A percentile compares a stretch with the other conserved stretches of the same genome.
Conservation (phyloP, 1,284 basidiomycete species). For the Cutaneotrichosporon sp. region DNA sequence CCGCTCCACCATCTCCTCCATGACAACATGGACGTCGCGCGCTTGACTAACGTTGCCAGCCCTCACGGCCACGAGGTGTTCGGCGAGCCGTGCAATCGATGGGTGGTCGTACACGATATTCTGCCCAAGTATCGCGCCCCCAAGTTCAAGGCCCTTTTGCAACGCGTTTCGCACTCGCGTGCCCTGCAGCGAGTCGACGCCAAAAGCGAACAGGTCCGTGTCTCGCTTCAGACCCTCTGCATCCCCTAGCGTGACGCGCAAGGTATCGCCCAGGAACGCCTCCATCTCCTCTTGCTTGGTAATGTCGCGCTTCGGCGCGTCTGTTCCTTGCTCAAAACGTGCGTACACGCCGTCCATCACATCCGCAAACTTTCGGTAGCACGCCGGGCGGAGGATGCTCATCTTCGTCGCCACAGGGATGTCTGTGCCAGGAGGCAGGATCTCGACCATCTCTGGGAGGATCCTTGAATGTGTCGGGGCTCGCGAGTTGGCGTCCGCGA, state of each 20-base stretch:
- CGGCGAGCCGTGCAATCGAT: conserved; percentile 38
- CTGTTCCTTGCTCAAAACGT: conserved; percentile 55
- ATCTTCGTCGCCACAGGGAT: conserved; percentile 50
- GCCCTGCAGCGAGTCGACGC: conserved; percentile 62
- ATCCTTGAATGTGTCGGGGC: conserved; percentile 61
- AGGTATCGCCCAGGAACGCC: conserved; percentile 51
- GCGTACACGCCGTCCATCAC: conserved; percentile 58
- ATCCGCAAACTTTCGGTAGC: conserved; percentile 58
- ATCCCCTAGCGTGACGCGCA: conserved; percentile 50
- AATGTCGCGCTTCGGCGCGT: conserved; percentile 50
- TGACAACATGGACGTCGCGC: conserved; percentile 24
- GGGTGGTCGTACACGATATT: conserved; percentile 55
- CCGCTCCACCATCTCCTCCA: conserved; percentile 56
- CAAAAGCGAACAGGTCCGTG: conserved; percentile 52
- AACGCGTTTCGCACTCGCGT: conserved; percentile 60
- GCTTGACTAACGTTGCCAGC: conserved; percentile 28
- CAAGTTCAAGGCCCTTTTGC: conserved; percentile 56
- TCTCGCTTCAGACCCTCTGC: conserved; percentile 30
- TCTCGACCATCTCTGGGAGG: conserved; percentile 58
- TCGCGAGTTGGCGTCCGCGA: conserved; percentile 58
- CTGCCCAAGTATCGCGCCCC: conserved; percentile 51
- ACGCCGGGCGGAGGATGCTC: conserved; percentile 50
- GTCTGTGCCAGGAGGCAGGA: conserved; percentile 55
- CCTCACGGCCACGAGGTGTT: conserved; percentile 40
- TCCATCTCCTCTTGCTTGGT: conserved; percentile 48